Base-by-base conservation (phyloP, 768 basidiomycete species). In the Thelephora ganbajun region DNA sequence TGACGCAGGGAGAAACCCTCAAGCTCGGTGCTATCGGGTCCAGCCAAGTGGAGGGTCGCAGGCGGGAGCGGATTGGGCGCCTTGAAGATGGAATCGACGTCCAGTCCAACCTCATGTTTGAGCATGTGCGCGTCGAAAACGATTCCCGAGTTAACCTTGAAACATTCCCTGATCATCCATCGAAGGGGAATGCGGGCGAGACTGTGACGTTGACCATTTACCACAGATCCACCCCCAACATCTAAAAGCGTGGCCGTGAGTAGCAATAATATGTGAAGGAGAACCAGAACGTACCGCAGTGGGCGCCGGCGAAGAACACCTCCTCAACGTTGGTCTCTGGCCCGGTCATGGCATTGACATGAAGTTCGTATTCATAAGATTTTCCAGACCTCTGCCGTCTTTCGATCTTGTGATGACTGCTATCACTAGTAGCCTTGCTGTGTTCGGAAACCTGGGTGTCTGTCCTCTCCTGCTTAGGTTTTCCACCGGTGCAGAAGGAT, bases 161-260 rank as follows among this genome's bases (percentile, higher is more conserved):
- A 22, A 52, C 60, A 65, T 63, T 89, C 45, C 47, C 70, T 68
- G 50, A 72, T 61, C 69, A 72, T 70, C 70, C 70, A 72, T 3
- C 83, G 74, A 30, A 89, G 69, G 1, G 84, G 66, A 37, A 87
- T 81, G 35, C 82, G 76, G 1, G 83, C 77, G 2, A 88, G 69
- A 42, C 69, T 74, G 53, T 80, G 73, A 12, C 67, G 69, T 0
- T 69, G 66, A 45, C 68, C 71, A 50, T 88, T 80, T 30, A 54
- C 51, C 11, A 79, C 77, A 2, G 77, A 76, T 2, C 83, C 83
- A 16, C 86, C 86, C 1, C 87, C 86, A 16, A 89, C 72, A 53
- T 87, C 83, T 84, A 51, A 22, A 45, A 37, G 47, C 12, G 44
- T n/a, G 19, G 12, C 30, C 22, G 34, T n/a, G 16, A 19, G 19